phyloP scores from a whole-genome alignment of 305 asterid genomes.

The Fraxinus latifolia region DNA sequence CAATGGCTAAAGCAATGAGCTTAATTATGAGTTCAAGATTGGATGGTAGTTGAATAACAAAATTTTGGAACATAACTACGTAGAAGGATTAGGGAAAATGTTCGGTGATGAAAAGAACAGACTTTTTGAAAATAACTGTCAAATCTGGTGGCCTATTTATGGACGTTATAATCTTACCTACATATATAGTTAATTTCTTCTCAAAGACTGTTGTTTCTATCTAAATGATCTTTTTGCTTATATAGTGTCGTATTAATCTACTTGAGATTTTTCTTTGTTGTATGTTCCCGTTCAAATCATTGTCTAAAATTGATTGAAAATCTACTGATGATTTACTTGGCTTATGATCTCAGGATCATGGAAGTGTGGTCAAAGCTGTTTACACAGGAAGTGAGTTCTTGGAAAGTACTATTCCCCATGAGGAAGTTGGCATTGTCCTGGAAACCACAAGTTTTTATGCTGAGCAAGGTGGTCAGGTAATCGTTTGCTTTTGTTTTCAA shows the following conservation, averaged over 20 bases:
- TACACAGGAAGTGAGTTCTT: slow-evolving; percentile 74
- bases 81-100: background rate
- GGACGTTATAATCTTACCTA: background rate
- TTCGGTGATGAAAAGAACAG: background rate
- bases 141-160: background rate
- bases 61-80: background rate
- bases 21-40: slow-evolving; percentile 3
- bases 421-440: slow-evolving; percentile 79
- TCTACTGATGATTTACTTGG: slow-evolving; percentile 11
- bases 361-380: slow-evolving; percentile 74
- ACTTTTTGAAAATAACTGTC: background rate
- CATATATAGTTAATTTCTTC: background rate
- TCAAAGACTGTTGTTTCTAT: background rate
- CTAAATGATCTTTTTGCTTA: background rate
- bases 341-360: slow-evolving; percentile 58
- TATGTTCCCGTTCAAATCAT: background rate
- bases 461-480: slow-evolving; percentile 99
- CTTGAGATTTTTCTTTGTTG: background rate
- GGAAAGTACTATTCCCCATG: slow-evolving; percentile 59
- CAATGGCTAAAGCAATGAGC: background rate
- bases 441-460: slow-evolving; percentile 90
- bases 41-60: background rate
- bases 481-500: slow-evolving; percentile 5
- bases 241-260: background rate
- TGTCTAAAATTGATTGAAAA: background rate